Evolutionary conservation across 306 rosid species (phyloP).

Genomic region (Cucurbita moschata): DNA sequence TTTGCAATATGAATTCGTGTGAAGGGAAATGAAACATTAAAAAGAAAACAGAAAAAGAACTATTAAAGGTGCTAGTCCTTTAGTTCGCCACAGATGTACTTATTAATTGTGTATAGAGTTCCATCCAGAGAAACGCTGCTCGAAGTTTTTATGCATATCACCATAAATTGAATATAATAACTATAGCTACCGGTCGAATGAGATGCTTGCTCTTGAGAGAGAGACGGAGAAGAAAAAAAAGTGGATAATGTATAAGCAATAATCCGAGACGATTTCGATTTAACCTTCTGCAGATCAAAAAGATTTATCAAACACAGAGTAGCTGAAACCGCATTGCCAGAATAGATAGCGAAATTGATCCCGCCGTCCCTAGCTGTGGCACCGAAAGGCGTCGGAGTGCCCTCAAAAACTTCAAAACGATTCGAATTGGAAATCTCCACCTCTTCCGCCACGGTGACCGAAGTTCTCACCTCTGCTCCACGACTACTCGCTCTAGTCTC

Average conservation of each 20-base stretch:
- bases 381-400: constrained; percentile 51
- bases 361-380: constrained; percentile 52
- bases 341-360: constrained; percentile 61
- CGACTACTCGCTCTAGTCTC: constrained; percentile 7
- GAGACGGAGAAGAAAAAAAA: too few relatives aligned
- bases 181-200: neutral
- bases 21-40: neutral
- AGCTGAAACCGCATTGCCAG: constrained; percentile 47
- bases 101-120: neutral
- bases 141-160: neutral
- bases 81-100: neutral
- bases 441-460: constrained; percentile 2
- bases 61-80: neutral
- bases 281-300: constrained; percentile 48
- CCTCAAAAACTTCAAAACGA: constrained; percentile 38
- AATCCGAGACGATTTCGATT: neutral
- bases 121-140: neutral
- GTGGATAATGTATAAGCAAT: neutral
- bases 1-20: neutral
- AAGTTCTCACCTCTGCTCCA: constrained; percentile 9
- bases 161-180: neutral
- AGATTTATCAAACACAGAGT: constrained; percentile 58
- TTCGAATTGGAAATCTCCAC: constrained; percentile 14
- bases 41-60: neutral
- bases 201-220: neutral